Conservation (phyloP, 2,329 filamentous ascomycete genomes). For the Colletotrichum eleusines region DNA sequence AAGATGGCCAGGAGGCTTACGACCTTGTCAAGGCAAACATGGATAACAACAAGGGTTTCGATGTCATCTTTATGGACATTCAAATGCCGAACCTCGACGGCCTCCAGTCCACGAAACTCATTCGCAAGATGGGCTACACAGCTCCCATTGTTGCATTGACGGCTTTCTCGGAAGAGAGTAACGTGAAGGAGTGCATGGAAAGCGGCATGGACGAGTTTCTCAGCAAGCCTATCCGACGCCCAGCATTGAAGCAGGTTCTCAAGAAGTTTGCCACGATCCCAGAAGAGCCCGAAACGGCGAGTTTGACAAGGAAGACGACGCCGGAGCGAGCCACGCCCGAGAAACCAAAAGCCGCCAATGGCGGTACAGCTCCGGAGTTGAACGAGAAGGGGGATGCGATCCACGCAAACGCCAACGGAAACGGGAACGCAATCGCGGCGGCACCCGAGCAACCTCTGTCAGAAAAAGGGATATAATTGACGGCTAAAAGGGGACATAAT, state of each 20-base stretch:
- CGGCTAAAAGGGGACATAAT: conserved; percentile 21
- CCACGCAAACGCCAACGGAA: conserved; percentile 18
- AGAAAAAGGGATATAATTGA: conserved; percentile 27
- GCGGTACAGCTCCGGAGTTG: conserved; percentile 4
- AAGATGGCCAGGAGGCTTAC: conserved; percentile 88
- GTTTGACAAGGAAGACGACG: conserved; percentile 50
- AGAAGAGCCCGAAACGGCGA: conserved; percentile 70
- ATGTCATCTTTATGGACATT: conserved; percentile 96
- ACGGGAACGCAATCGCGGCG: conserved; percentile 15
- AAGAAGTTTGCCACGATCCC: conserved; percentile 86
- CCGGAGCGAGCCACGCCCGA: conserved; percentile 43
- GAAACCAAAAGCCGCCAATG: conserved; percentile 41
- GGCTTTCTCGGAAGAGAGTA: conserved; percentile 91
- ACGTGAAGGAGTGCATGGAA: conserved; percentile 86
- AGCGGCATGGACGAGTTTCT: conserved; percentile 95
- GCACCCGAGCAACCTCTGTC: conserved; percentile 23
- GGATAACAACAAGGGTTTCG: conserved; percentile 78
- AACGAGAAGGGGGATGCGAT: conserved; percentile 29
- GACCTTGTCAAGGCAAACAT: conserved; percentile 87
- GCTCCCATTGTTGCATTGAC: conserved; percentile 92
- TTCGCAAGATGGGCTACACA: conserved; percentile 86
- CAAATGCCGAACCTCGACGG: conserved; percentile 96
- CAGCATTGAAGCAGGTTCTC: conserved; percentile 86
- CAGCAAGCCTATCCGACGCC: conserved; percentile 80
- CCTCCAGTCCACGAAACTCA: conserved; percentile 85